A percentile compares a stretch with the other conserved stretches of the same genome.
Conservation (phyloP, 352 stramenopile genomes). For the Globisporangium orthogonon region DNA sequence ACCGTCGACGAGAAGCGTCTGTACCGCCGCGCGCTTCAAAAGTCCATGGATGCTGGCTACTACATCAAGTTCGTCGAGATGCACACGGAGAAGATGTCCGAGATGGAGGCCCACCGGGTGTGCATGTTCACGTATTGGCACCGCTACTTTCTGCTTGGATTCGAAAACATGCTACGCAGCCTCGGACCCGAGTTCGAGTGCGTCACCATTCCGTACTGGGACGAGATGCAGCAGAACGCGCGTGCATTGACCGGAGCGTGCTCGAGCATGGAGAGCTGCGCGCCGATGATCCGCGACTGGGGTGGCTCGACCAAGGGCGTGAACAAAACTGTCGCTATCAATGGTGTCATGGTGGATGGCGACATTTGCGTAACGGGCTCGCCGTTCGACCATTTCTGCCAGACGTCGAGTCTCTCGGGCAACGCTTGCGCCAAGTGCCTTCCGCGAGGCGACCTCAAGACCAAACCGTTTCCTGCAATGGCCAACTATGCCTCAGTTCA, state of each 20-base stretch:
- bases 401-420: constrained; percentile 39
- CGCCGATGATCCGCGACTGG: constrained; percentile 62
- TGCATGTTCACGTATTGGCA: constrained; percentile 90
- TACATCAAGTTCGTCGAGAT: constrained; percentile 88
- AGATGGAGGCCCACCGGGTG: constrained; percentile 71
- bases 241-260: constrained; percentile 55
- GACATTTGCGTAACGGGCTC: constrained; percentile 38
- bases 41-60: constrained; percentile 72
- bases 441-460: constrained; percentile 56
- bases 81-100: constrained; percentile 83
- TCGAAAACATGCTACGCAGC: constrained; percentile 82
- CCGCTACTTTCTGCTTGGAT: constrained; percentile 67
- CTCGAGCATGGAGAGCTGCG: constrained; percentile 67
- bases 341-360: constrained; percentile 54
- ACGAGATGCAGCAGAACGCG: constrained; percentile 80
- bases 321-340: constrained; percentile 41
- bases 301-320: constrained; percentile 45
- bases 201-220: constrained; percentile 84
- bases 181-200: constrained; percentile 80
- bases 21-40: constrained; percentile 68
- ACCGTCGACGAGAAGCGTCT: constrained; percentile 53
- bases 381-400: constrained; percentile 72
- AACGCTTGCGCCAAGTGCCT: constrained; percentile 52
- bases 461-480: constrained; percentile 48
- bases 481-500: constrained; percentile 72